phyloP scores from a whole-genome alignment of 1,139 yeast genomes.

The Geotrichum candidum region DNA sequence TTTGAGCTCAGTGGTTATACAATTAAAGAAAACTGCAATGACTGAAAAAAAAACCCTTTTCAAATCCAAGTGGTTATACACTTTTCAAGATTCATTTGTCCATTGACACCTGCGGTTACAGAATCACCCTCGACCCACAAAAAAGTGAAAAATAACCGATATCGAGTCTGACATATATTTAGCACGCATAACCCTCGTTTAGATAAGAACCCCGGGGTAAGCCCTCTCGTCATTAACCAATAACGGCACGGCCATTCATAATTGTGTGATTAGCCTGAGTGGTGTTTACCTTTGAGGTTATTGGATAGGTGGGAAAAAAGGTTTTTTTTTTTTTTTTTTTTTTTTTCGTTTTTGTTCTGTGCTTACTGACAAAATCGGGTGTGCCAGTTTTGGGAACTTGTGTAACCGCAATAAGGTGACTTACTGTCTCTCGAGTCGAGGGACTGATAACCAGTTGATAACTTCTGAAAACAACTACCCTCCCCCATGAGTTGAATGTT shows the following conservation, averaged over 20 bases:
- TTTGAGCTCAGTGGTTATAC: too few relatives aligned
- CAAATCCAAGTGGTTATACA: too few relatives aligned
- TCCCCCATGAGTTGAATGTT: background rate
- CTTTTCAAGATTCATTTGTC: too few relatives aligned
- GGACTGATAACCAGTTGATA: background rate
- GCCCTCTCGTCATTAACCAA: background rate
- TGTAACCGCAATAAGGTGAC: background rate
- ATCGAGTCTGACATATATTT: too few relatives aligned
- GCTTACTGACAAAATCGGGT: too few relatives aligned
- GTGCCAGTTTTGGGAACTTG: background rate
- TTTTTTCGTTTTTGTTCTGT: background rate
- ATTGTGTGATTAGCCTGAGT: background rate
- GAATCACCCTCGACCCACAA: too few relatives aligned
- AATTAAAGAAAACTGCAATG: too few relatives aligned
- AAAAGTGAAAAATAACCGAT: too few relatives aligned
- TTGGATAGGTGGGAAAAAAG: background rate
- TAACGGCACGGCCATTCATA: background rate
- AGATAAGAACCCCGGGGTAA: too few relatives aligned
- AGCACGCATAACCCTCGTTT: too few relatives aligned
- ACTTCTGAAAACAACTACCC: background rate
- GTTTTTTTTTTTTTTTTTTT: background rate
- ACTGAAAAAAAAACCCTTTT: too few relatives aligned
- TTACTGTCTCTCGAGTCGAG: background rate
- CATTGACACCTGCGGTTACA: too few relatives aligned
- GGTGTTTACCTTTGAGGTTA: background rate